These are phyloP conservation scores for Pseudopithomyces chartarum DNA, from an alignment of 2,329 filamentous ascomycete genomes.

Conservation along the genomic window DNA sequence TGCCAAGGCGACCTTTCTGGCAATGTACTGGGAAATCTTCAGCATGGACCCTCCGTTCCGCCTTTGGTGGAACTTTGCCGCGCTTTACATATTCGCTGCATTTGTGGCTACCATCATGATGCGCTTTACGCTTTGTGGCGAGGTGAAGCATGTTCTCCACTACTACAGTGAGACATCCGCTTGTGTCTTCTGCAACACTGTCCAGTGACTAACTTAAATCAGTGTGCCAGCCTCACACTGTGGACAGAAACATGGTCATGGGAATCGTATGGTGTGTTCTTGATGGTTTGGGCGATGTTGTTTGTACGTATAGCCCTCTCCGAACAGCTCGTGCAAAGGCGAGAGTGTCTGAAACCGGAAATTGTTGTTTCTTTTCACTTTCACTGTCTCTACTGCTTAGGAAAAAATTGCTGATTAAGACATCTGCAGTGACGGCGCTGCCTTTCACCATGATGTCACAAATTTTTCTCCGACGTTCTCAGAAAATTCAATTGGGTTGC, in stretches of 20 bases:
- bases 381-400: too few relatives aligned
- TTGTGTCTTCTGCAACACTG: neutral
- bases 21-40: slow-evolving; percentile 11
- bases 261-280: neutral
- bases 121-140: neutral
- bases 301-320: neutral
- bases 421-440: neutral
- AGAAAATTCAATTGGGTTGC: neutral
- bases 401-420: too few relatives aligned
- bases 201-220: neutral
- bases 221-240: neutral
- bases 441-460: neutral
- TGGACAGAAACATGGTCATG: neutral
- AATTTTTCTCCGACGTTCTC: neutral
- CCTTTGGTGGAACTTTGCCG: neutral
- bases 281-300: neutral
- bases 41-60: slow-evolving; percentile 1
- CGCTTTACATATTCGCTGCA: neutral
- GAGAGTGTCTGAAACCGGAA: too few relatives aligned
- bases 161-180: neutral
- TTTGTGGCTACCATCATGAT: neutral
- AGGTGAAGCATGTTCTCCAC: neutral
- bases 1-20: slow-evolving; percentile 9
- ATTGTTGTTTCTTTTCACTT: too few relatives aligned
- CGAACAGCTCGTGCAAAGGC: too few relatives aligned